A percentile compares a stretch with the other conserved stretches of the same genome.
Conservation (phyloP, 2,329 filamentous ascomycete species). For the Stagonosporopsis cucurbitacearum region DNA sequence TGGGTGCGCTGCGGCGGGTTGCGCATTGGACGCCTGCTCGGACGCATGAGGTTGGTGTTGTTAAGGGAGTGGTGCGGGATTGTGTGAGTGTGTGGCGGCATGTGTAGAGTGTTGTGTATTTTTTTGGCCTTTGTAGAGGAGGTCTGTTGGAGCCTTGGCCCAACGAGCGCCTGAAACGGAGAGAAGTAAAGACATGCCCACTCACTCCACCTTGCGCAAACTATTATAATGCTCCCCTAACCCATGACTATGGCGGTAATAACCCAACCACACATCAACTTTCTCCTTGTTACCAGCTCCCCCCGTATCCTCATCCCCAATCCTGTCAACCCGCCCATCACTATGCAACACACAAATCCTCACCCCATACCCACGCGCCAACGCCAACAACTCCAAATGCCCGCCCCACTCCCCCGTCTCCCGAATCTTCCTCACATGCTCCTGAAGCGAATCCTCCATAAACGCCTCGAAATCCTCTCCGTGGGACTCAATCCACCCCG, state of each 20-base stretch:
- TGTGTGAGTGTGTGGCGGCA: conserved; percentile 58
- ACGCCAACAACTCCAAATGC: conserved; percentile 84
- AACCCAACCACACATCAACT: conserved; percentile 84
- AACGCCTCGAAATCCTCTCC: conserved; percentile 85
- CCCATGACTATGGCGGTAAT: conserved; percentile 92
- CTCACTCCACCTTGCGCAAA: conserved; percentile 56
- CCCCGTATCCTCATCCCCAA: conserved; percentile 62
- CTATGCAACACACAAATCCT: conserved; percentile 84
- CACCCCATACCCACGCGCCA: conserved; percentile 80
- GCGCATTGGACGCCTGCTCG: conserved; percentile 63
- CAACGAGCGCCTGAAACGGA: no score
- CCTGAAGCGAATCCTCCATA: conserved; percentile 77
- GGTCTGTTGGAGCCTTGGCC: no score
- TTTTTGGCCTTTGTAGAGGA: no score
- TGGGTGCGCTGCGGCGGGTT: conserved; percentile 52
- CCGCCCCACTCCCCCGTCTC: conserved; percentile 97
- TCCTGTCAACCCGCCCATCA: conserved; percentile 79
- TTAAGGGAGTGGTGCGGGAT: conserved; percentile 58
- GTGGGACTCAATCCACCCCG: conserved; percentile 76
- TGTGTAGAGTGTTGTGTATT: conserved; percentile 10
- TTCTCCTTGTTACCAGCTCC: conserved; percentile 50
- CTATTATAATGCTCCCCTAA: conserved; percentile 98
- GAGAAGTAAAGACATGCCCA: no score
- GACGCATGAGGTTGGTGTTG: conserved; percentile 59
- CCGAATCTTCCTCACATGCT: conserved; percentile 76